Percentiles rank a stretch among this genome's conserved stretches.
Conservation (phyloP, 306 rosid genomes). For the Corylus avellana region DNA sequence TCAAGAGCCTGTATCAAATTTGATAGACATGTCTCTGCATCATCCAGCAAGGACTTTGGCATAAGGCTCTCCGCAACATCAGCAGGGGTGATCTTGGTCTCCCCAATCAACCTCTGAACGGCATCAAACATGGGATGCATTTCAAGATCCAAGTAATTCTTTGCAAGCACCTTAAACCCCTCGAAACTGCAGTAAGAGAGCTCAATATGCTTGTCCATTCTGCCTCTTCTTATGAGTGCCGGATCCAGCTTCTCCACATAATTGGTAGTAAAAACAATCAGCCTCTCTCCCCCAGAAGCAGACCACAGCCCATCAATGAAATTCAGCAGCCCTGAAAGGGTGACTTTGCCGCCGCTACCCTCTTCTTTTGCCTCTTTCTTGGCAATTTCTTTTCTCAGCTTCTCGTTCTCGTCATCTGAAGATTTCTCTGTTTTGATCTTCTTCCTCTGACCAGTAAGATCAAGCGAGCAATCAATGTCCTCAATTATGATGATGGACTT, state of each 20-base stretch:
- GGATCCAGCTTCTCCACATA: slow-evolving; percentile 86
- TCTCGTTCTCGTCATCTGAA: slow-evolving; percentile 44
- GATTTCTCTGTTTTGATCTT: slow-evolving; percentile 51
- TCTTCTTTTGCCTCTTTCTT: slow-evolving; percentile 64
- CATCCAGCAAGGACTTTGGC: slow-evolving; percentile 51
- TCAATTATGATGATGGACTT: slow-evolving; percentile 86
- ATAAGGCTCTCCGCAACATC: slow-evolving; percentile 88
- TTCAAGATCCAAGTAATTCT: slow-evolving; percentile 60
- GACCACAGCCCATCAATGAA: slow-evolving; percentile 90
- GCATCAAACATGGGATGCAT: slow-evolving; percentile 54
- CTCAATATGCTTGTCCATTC: slow-evolving; percentile 83
- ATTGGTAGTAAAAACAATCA: slow-evolving; percentile 78
- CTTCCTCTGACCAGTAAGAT: slow-evolving; percentile 88
- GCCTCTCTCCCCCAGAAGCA: slow-evolving; percentile 79
- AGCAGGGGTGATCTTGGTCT: slow-evolving; percentile 64
- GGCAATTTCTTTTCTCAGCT: slow-evolving; percentile 24
- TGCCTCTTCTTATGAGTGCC: slow-evolving; percentile 75
- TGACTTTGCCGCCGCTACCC: slow-evolving; percentile 53
- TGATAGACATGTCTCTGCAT: no score
- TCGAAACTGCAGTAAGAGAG: slow-evolving; percentile 74
- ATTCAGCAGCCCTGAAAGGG: slow-evolving; percentile 84
- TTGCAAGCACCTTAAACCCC: slow-evolving; percentile 73
- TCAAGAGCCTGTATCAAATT: no score
- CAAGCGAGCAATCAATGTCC: slow-evolving; percentile 90
- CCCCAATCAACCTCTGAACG: slow-evolving; percentile 43